Evolutionary conservation across 2,329 filamentous ascomycete genomes (phyloP).

Genomic region (Trichoderma sp.): DNA sequence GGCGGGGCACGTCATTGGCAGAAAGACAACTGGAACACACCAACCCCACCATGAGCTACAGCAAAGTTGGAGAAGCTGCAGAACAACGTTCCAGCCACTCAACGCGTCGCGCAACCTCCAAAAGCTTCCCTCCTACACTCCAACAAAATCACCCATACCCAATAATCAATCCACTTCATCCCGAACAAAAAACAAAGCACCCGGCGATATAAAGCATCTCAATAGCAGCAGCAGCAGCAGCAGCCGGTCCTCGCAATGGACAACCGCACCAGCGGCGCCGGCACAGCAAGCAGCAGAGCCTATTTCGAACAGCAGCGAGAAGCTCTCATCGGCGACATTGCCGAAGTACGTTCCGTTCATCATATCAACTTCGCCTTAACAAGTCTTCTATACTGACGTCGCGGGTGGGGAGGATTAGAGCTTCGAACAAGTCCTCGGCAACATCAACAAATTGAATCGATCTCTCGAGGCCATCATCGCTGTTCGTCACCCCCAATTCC

Average conservation of each 20-base stretch:
- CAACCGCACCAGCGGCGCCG: conserved; percentile 43
- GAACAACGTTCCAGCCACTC: not conserved
- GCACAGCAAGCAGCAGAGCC: conserved; percentile 43
- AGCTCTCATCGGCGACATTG: conserved; percentile 68
- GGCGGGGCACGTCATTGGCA: not conserved
- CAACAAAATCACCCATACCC: not conserved
- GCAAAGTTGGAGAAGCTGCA: not conserved
- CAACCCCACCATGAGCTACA: not conserved
- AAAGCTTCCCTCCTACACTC: not conserved
- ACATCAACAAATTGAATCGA: conserved; percentile 93
- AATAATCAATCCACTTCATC: not conserved
- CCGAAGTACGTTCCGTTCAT: conserved; percentile 50
- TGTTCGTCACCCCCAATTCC: conserved; percentile 48
- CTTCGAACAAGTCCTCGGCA: conserved; percentile 89
- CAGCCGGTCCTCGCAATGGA: conserved; percentile 30
- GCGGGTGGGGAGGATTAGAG: conserved; percentile 42
- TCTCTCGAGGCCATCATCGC: conserved; percentile 88
- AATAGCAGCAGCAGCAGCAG: not conserved
- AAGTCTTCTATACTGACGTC: not conserved
- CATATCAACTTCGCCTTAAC: not conserved
- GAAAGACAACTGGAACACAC: not conserved
- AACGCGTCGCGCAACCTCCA: not conserved
- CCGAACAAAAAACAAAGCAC: not conserved
- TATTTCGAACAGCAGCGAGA: conserved; percentile 78
- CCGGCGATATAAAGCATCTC: not conserved